These are phyloP conservation scores for Trichophyton verrucosum DNA, from an alignment of 2,329 filamentous ascomycete genomes.

Conservation along the genomic window DNA sequence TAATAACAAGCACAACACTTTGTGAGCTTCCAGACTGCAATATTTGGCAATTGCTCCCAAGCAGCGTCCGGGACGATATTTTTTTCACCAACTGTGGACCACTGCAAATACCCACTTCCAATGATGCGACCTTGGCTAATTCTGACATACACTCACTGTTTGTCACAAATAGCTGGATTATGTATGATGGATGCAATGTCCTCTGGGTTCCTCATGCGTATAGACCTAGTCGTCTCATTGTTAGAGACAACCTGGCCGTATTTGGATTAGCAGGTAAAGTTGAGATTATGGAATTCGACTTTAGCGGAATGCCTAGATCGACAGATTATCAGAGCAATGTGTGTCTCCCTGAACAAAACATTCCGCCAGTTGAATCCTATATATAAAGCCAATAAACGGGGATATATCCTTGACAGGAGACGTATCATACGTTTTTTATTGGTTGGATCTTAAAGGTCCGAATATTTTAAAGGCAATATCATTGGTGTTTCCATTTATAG, in stretches of 20 bases:
- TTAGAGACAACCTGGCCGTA: not conserved
- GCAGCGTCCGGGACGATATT: not conserved
- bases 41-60: not conserved
- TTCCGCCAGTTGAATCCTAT: too few species aligned
- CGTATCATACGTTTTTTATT: too few species aligned
- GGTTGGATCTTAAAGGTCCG: too few species aligned
- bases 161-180: not conserved
- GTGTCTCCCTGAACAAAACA: too few species aligned
- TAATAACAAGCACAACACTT: not conserved
- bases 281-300: not conserved
- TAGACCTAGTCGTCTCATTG: not conserved
- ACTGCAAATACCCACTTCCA: not conserved
- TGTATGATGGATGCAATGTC: not conserved
- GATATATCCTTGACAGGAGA: too few species aligned
- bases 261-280: not conserved
- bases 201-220: slow-evolving; percentile 2
- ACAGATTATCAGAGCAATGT: too few species aligned
- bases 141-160: not conserved
- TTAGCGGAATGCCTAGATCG: not conserved
- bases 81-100: not conserved
- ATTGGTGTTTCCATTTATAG: too few species aligned
- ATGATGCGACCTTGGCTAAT: not conserved
- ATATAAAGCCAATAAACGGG: too few species aligned
- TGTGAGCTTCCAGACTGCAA: not conserved
- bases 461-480: too few species aligned